Conservation (phyloP, 495 filamentous ascomycete genomes). For the Lasiosphaeriaceae sp. region DNA sequence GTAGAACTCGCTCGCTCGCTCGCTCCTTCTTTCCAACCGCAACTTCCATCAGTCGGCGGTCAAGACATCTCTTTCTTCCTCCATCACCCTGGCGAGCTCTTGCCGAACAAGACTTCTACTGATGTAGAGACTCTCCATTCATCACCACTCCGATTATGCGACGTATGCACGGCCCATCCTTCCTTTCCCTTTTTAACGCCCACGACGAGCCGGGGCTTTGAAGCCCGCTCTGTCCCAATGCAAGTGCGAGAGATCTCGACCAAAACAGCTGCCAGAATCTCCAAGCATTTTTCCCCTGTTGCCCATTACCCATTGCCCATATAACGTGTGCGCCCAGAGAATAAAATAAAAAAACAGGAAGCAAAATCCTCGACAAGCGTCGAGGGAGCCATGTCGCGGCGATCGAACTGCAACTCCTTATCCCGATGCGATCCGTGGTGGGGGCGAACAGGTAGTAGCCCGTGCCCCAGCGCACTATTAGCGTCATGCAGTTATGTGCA, state of each 20-base stretch:
- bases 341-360: neutral
- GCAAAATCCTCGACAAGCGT: neutral
- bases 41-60: too few species aligned
- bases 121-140: neutral
- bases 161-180: neutral
- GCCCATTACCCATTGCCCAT: neutral
- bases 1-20: neutral
- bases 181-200: neutral
- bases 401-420: neutral
- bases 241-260: neutral
- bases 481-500: constrained; percentile 6
- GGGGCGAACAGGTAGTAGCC: neutral
- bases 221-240: neutral
- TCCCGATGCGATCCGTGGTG: neutral
- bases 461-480: constrained; percentile 2
- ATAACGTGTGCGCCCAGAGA: neutral
- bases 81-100: neutral
- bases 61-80: neutral
- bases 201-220: neutral
- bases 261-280: neutral
- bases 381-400: neutral
- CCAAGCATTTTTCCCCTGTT: neutral
- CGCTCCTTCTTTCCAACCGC: too few species aligned
- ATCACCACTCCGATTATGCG: neutral
- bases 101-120: neutral